Evolutionary conservation across 192 early-diverging fungal species (phyloP).

Genomic region (Lobosporangium transversale): DNA sequence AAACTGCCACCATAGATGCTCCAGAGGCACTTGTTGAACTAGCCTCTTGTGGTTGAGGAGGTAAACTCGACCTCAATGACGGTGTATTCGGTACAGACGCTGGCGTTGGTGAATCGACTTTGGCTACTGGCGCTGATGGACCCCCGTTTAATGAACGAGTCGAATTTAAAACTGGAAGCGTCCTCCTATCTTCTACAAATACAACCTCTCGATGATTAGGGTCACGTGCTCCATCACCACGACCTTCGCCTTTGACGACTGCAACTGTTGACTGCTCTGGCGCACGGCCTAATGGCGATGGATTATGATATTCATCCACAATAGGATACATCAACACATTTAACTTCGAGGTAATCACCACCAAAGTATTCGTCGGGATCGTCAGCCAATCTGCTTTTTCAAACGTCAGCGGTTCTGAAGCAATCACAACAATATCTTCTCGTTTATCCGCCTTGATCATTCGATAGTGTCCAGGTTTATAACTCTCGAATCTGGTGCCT

Average conservation of each 20-base stretch:
- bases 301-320: constrained; percentile 70
- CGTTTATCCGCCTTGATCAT: constrained; percentile 78
- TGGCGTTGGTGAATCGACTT: constrained; percentile 2
- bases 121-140: background rate
- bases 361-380: constrained; percentile 78
- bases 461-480: constrained; percentile 73
- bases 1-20: constrained; percentile 18
- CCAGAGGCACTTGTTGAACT: background rate
- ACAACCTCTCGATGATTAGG: constrained; percentile 38
- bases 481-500: constrained; percentile 75
- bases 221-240: constrained; percentile 42
- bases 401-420: constrained; percentile 83
- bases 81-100: background rate
- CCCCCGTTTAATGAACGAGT: background rate
- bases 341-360: constrained; percentile 80
- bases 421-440: constrained; percentile 85
- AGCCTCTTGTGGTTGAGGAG: constrained; percentile 3
- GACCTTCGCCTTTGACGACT: constrained; percentile 39
- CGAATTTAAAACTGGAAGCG: constrained; percentile 1
- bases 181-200: constrained; percentile 36
- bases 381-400: constrained; percentile 84
- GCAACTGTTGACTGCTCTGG: constrained; percentile 29
- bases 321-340: constrained; percentile 82
- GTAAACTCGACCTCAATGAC: background rate
- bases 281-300: constrained; percentile 26